Base-by-base conservation (phyloP, 352 stramenopile genomes). In the Pythium graminicola region DNA sequence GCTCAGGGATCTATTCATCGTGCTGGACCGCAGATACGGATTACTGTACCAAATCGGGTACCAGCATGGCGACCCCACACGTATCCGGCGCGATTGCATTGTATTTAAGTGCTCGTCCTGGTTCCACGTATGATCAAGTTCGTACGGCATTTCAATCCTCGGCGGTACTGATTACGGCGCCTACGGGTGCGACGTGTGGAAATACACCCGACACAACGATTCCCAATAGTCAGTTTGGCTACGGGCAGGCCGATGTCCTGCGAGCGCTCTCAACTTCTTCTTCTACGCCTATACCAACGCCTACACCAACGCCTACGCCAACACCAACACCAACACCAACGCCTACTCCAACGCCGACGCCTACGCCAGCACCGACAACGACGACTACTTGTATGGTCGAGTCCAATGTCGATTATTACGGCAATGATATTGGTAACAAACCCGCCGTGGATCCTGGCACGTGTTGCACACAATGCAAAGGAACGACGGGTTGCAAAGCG, bases 51-150 rank as follows among this genome's bases (percentile, higher is more conserved):
- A 56, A 57, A 14, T 64, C 52, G 11, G 67, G 67, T 4, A 76
- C 67, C 14, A 57, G 31, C 2, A 70, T 71, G 62, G 67, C 67
- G 20, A 57, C 67, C 14, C 67, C 67, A 5, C 67, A 75, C 27
- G 60, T 69, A 17, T 24, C 63, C 19, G 67, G 63, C 29, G 53
- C 50, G 8, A 49, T 71, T 16, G 67, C 67, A 8, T 39, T 76
- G 13, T 22, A 65, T 13, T 44, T 72, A 10, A 65, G 40, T 32
- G 47, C 39, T 11, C 43, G 67, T 14, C 50, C 53, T 20, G 28
- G 11, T 9, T 42, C 53, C 14, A 52, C 55, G 29, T 53, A 26
- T 26, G 42, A 57, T n/a, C 9, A 64, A 19, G 38, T 64, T 20
- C 51, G 42, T 8, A 23, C 39, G 16, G 27, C 29, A 29, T 35